Evolutionary conservation across 1,284 basidiomycete genomes (phyloP).

Genomic region (Trametes polyzona): DNA sequence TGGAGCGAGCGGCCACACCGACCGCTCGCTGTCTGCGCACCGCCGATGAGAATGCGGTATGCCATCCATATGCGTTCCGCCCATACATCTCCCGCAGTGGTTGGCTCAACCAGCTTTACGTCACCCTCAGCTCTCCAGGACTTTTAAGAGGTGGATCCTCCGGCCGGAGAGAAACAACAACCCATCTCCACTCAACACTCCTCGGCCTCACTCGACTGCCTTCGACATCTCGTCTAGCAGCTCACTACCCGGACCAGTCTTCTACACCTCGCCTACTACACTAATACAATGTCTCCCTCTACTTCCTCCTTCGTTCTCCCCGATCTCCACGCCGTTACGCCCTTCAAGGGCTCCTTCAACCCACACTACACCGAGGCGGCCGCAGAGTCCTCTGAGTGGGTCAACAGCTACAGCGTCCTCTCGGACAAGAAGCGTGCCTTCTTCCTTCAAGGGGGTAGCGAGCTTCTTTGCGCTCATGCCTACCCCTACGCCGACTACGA

Average conservation of each 20-base stretch:
- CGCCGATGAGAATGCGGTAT: not conserved
- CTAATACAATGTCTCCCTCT: constrained; percentile 37
- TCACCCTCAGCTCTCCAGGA: not conserved
- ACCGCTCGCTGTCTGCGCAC: not conserved
- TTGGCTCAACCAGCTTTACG: not conserved
- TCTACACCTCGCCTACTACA: constrained; percentile 13
- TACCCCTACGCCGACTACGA: constrained; percentile 64
- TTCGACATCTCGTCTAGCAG: not conserved
- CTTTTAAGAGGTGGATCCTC: not conserved
- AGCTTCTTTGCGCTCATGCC: constrained; percentile 63
- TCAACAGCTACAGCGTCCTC: constrained; percentile 62
- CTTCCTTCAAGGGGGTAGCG: constrained; percentile 63
- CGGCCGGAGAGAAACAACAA: not conserved
- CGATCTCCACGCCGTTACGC: constrained; percentile 55
- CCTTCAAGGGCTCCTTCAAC: constrained; percentile 50
- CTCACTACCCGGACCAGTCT: constrained; percentile 9
- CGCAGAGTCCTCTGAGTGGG: constrained; percentile 63
- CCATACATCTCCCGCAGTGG: not conserved
- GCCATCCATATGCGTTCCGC: not conserved
- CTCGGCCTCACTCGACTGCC: not conserved
- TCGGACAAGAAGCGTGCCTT: constrained; percentile 62
- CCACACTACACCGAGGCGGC: constrained; percentile 58
- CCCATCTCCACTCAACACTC: not conserved
- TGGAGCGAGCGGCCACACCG: not conserved
- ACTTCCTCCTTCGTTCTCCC: constrained; percentile 54